phyloP scores from a whole-genome alignment of 345 rosid genomes.

The Viola odorata region DNA sequence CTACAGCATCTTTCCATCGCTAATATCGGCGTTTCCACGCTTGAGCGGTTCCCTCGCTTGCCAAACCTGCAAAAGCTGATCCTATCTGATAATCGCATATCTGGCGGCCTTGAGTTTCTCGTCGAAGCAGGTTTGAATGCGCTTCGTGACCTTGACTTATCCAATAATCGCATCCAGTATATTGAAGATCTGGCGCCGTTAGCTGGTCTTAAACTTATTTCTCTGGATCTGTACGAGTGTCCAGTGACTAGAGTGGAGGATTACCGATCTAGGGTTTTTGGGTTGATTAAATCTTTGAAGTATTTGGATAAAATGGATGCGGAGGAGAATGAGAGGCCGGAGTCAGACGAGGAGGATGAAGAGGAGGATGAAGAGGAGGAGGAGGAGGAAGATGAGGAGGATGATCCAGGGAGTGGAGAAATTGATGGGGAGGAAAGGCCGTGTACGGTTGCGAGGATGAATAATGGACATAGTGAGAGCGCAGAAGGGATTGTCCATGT shows the following conservation, averaged over 20 bases:
- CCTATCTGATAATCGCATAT: constrained; percentile 62
- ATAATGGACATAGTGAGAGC: constrained; percentile 51
- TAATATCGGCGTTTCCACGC: constrained; percentile 52
- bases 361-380: constrained; percentile 59
- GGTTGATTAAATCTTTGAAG: constrained; percentile 59
- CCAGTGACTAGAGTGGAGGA: constrained; percentile 72
- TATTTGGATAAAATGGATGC: constrained; percentile 80
- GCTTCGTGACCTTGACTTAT: constrained; percentile 62
- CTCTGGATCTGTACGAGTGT: constrained; percentile 78
- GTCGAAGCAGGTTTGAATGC: constrained; percentile 58
- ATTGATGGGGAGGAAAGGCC: constrained; percentile 55
- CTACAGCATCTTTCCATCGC: constrained; percentile 69
- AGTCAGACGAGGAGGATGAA: constrained; percentile 68
- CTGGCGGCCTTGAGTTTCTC: constrained; percentile 58
- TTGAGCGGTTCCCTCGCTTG: constrained; percentile 63
- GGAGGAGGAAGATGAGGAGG: constrained; percentile 61
- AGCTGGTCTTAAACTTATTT: constrained; percentile 53
- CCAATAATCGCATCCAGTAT: constrained; percentile 63
- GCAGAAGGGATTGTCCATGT: constrained; percentile 45
- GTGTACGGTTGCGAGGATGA: constrained; percentile 11
- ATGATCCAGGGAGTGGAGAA: constrained; percentile 66
- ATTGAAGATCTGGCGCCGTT: constrained; percentile 69
- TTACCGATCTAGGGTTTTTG: constrained; percentile 77
- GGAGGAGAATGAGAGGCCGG: constrained; percentile 73
- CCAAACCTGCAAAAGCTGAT: constrained; percentile 53